Conservation (phyloP, 1,284 basidiomycete species). For the Cystobasidium sp. region DNA sequence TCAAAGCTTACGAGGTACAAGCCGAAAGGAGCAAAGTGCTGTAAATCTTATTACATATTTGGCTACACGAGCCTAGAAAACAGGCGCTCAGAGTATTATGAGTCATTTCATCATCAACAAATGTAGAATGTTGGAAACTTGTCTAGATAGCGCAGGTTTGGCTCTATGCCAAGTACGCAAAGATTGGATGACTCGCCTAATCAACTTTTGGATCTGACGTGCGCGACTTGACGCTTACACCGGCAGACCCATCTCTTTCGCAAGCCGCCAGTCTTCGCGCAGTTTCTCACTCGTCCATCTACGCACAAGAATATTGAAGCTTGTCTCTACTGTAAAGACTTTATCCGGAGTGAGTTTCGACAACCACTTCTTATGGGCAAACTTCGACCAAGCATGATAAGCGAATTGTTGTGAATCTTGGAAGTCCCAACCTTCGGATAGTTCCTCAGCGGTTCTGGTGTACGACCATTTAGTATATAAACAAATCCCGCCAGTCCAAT, state of each 20-base stretch:
- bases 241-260: slow-evolving; percentile 20
- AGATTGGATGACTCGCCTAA: no score
- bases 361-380: slow-evolving; percentile 31
- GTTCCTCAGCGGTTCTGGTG: slow-evolving; percentile 15
- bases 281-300: slow-evolving; percentile 23
- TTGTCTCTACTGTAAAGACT: slow-evolving; percentile 35
- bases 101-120: neutral
- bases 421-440: slow-evolving; percentile 39
- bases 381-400: slow-evolving; percentile 39
- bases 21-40: neutral
- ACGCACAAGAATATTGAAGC: slow-evolving; percentile 37
- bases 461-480: neutral
- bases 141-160: no score
- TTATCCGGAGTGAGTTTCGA: slow-evolving; percentile 35
- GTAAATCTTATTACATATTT: neutral
- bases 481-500: neutral
- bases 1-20: neutral
- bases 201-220: no score
- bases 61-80: neutral
- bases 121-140: no score
- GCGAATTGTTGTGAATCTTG: slow-evolving; percentile 37
- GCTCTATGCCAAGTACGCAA: no score
- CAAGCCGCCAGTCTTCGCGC: slow-evolving; percentile 34
- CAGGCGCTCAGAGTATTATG: neutral
- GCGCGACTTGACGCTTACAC: neutral